A percentile compares a stretch with the other conserved stretches of the same genome.
These are phyloP conservation scores for Daedaleopsis sinensis DNA, from an alignment of 768 basidiomycete species.

Conservation along the genomic window DNA sequence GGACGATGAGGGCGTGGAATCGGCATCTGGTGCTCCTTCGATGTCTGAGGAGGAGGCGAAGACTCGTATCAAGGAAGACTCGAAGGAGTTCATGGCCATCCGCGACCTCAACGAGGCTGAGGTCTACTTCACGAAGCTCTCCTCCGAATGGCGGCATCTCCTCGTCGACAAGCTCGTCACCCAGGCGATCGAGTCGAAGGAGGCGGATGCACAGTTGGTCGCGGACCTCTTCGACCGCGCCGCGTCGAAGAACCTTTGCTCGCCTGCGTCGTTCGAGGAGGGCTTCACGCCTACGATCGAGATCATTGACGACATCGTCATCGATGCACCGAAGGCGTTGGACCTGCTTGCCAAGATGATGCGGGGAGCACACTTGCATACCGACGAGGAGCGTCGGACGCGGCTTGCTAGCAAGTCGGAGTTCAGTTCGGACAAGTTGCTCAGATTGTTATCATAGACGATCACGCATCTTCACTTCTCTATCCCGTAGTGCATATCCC, in stretches of 20 bases:
- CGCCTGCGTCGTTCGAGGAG: constrained; percentile 66
- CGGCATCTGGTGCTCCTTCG: constrained; percentile 31
- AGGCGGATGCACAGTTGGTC: constrained; percentile 77
- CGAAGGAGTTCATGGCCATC: constrained; percentile 85
- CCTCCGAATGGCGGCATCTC: constrained; percentile 58
- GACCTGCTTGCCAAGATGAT: constrained; percentile 75
- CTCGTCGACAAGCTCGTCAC: constrained; percentile 79
- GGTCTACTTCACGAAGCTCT: constrained; percentile 78
- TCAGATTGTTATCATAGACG: constrained; percentile 57
- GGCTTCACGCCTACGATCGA: constrained; percentile 74
- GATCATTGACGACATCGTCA: constrained; percentile 83
- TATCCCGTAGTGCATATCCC: neutral
- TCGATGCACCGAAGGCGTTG: constrained; percentile 90
- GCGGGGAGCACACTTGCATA: constrained; percentile 61
- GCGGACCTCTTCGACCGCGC: constrained; percentile 72
- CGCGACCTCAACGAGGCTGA: constrained; percentile 88
- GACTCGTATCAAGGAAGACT: constrained; percentile 79
- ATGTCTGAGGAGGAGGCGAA: constrained; percentile 71
- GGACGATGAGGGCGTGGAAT: constrained; percentile 48
- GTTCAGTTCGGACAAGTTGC: constrained; percentile 58
- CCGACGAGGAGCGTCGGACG: constrained; percentile 57
- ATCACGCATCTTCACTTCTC: constrained; percentile 11
- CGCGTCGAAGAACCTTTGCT: constrained; percentile 60
- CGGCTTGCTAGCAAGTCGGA: constrained; percentile 63
- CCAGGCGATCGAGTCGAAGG: constrained; percentile 72